Conservation (phyloP, 2,329 filamentous ascomycete genomes). For the Bipolaris victoriae region DNA sequence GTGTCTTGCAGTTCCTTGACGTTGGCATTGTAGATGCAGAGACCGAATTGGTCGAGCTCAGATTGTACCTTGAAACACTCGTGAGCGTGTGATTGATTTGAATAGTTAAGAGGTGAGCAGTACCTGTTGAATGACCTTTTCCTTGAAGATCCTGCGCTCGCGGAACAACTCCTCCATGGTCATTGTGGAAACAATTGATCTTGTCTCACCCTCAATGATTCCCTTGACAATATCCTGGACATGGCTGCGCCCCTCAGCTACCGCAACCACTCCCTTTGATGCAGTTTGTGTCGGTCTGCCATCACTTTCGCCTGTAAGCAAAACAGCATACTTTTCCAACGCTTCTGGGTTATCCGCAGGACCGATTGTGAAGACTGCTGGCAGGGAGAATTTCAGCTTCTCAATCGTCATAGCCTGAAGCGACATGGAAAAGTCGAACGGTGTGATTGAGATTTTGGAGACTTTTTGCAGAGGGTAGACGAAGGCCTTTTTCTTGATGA, state of each 20-base stretch:
- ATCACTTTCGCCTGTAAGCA: slow-evolving; percentile 70
- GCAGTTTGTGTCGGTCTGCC: slow-evolving; percentile 47
- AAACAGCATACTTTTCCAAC: slow-evolving; percentile 80
- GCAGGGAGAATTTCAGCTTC: slow-evolving; percentile 81
- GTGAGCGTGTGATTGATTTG: too few relatives aligned
- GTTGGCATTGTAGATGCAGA: slow-evolving; percentile 71
- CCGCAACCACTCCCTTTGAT: slow-evolving; percentile 48
- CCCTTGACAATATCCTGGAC: slow-evolving; percentile 87
- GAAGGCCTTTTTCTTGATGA: slow-evolving; percentile 73
- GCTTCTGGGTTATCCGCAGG: slow-evolving; percentile 74
- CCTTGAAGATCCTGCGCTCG: slow-evolving; percentile 77
- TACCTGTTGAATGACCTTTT: slow-evolving; percentile 57
- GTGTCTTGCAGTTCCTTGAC: slow-evolving; percentile 88
- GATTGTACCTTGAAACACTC: slow-evolving; percentile 66
- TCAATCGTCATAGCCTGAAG: slow-evolving; percentile 89
- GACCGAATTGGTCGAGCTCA: slow-evolving; percentile 80
- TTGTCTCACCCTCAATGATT: slow-evolving; percentile 87
- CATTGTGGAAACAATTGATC: slow-evolving; percentile 83
- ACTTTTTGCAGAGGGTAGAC: slow-evolving; percentile 50
- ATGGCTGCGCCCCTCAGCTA: slow-evolving; percentile 63
- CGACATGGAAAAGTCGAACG: slow-evolving; percentile 82
- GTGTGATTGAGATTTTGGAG: slow-evolving; percentile 64
- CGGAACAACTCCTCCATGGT: slow-evolving; percentile 93
- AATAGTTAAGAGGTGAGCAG: too few relatives aligned
- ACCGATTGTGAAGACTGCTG: slow-evolving; percentile 85